Evolutionary conservation across 129 eudicot species (phyloP).

Genomic region (Chrysanthemum seticuspe): DNA sequence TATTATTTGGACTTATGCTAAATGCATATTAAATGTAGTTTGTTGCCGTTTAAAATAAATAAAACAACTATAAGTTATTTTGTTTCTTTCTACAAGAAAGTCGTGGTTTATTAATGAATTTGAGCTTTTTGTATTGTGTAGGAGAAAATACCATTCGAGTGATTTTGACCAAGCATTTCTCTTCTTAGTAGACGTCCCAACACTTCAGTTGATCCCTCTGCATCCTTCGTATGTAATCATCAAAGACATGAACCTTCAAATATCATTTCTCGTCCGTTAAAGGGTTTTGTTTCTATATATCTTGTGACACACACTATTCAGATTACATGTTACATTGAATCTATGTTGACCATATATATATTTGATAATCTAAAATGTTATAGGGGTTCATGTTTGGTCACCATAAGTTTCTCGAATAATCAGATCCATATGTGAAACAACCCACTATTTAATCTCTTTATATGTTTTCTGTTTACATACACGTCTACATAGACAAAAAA

Average conservation of each 20-base stretch:
- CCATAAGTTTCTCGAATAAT: not conserved
- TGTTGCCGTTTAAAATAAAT: too few species aligned
- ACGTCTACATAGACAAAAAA: not conserved
- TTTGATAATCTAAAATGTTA: not conserved
- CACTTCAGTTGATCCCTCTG: constrained; percentile 1
- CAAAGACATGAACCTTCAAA: constrained; percentile 1
- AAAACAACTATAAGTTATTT: not conserved
- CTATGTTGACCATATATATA: not conserved
- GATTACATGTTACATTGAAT: not conserved
- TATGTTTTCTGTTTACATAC: not conserved
- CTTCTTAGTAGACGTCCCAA: not conserved
- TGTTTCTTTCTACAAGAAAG: constrained; percentile 12
- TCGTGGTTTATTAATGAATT: not conserved
- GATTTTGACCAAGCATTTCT: constrained; percentile 4
- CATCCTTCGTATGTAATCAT: not conserved
- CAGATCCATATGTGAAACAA: not conserved
- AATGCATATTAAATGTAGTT: too few species aligned
- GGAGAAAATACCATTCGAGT: constrained; percentile 2
- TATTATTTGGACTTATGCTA: too few species aligned
- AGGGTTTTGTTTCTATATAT: not conserved
- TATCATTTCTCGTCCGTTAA: not conserved
- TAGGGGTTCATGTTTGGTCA: too few species aligned
- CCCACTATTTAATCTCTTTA: too few species aligned
- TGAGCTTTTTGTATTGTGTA: not conserved
- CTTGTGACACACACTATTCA: not conserved